Percentiles rank a stretch among this genome's conserved stretches.
phyloP scores from a whole-genome alignment of 768 basidiomycete genomes.

The Mrakia blollopis region DNA sequence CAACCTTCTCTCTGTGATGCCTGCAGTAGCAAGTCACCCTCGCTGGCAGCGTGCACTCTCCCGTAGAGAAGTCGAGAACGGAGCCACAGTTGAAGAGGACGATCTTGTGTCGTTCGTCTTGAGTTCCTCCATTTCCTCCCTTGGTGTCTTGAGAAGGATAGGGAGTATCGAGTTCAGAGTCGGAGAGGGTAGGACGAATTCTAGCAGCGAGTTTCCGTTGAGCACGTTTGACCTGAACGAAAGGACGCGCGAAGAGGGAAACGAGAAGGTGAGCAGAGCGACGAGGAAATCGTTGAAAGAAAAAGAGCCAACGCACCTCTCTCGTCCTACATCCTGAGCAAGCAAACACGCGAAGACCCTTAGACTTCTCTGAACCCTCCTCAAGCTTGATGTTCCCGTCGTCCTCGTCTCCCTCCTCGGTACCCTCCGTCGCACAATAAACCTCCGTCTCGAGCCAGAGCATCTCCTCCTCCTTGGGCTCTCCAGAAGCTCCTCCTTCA shows the following conservation, averaged over 20 bases:
- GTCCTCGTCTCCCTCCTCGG: conserved; percentile 38
- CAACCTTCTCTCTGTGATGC: conserved; percentile 94
- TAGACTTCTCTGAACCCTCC: neutral
- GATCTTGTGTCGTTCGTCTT: conserved; percentile 53
- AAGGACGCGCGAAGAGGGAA: neutral
- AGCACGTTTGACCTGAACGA: conserved; percentile 58
- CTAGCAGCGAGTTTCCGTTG: conserved; percentile 83
- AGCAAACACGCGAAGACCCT: conserved; percentile 53
- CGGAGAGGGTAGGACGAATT: conserved; percentile 54
- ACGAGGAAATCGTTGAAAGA: neutral
- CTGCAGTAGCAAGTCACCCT: conserved; percentile 97
- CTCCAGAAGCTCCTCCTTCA: conserved; percentile 53
- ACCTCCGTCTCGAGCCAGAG: conserved; percentile 68
- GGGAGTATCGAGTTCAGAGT: conserved; percentile 33
- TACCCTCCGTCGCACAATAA: conserved; percentile 71
- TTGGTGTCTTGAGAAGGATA: conserved; percentile 17
- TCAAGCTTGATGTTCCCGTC: neutral
- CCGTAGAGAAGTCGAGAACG: conserved; percentile 78
- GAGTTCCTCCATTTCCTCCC: neutral
- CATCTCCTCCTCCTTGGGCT: conserved; percentile 55
- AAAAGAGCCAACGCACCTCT: conserved; percentile 60
- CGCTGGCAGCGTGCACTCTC: conserved; percentile 82
- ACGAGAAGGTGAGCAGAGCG: neutral
- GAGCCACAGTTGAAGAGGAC: conserved; percentile 95
- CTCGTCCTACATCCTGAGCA: conserved; percentile 84